A percentile compares a stretch with the other conserved stretches of the same genome.
Evolutionary conservation across 106 monocot genomes (phyloP).

Genomic region (Apostasia shenzhenica): DNA sequence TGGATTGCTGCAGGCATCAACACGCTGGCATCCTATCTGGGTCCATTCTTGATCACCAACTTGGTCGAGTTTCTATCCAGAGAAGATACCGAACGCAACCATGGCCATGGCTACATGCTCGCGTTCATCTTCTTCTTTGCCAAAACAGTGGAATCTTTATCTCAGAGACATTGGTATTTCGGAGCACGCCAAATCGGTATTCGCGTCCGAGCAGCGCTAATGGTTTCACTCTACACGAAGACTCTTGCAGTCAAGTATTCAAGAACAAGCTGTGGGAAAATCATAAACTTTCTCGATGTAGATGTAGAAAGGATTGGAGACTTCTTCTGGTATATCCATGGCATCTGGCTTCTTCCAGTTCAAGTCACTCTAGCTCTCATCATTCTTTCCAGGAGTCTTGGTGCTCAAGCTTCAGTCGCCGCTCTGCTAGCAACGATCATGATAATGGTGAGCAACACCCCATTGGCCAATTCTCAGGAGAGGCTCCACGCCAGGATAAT

Average conservation of each 20-base stretch:
- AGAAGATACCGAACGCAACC: conserved; percentile 2
- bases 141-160: conserved; percentile 66
- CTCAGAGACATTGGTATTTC: conserved; percentile 90
- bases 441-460: conserved; percentile 73
- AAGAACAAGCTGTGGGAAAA: conserved; percentile 29
- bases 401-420: conserved; percentile 39
- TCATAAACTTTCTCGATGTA: conserved; percentile 60
- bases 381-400: conserved; percentile 61
- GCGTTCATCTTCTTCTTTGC: conserved; percentile 61
- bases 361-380: conserved; percentile 66
- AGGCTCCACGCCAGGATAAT: conserved; percentile 63
- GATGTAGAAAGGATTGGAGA: conserved; percentile 78
- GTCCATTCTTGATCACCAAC: conserved; percentile 64
- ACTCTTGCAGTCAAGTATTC: conserved; percentile 49
- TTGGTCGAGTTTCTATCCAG: conserved; percentile 65
- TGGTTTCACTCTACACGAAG: conserved; percentile 53
- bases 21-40: conserved; percentile 64
- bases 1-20: conserved; percentile 45
- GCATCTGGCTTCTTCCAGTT: conserved; percentile 77
- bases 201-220: conserved; percentile 57
- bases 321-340: conserved; percentile 74
- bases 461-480: conserved; percentile 57
- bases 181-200: conserved; percentile 71
- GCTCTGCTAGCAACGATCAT: conserved; percentile 51
- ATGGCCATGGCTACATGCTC: conserved; percentile 44